These are phyloP conservation scores for Xylaria sp. DNA, from an alignment of 2,329 filamentous ascomycete genomes.

Conservation along the genomic window DNA sequence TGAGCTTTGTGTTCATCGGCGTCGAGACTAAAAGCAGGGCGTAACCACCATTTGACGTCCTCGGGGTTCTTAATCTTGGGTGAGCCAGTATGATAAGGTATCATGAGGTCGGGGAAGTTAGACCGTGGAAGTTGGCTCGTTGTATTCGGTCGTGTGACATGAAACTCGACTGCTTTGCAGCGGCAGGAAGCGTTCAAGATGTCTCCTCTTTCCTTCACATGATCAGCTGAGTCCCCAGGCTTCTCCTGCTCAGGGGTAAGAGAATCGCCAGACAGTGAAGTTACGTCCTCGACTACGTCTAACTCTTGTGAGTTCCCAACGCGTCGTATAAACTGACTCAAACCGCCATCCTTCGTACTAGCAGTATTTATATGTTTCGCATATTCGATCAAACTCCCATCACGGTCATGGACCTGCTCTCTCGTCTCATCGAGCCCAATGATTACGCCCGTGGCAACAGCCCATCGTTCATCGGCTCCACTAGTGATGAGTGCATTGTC, in stretches of 20 bases:
- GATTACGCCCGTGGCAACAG: constrained; percentile 47
- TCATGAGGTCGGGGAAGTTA: constrained; percentile 58
- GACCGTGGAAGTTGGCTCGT: constrained; percentile 52
- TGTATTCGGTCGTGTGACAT: constrained; percentile 59
- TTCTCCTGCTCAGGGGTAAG: neutral
- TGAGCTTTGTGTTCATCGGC: neutral
- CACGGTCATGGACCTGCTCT: neutral
- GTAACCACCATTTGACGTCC: constrained; percentile 66
- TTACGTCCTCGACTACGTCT: constrained; percentile 5
- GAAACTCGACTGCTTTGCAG: constrained; percentile 62
- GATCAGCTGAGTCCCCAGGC: neutral
- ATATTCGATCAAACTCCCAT: constrained; percentile 19
- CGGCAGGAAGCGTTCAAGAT: constrained; percentile 55
- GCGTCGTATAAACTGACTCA: constrained; percentile 41
- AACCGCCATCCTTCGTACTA: constrained; percentile 47
- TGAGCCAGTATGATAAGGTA: constrained; percentile 51
- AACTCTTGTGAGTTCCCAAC: constrained; percentile 9
- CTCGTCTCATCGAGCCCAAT: constrained; percentile 3
- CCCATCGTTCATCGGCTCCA: constrained; percentile 35
- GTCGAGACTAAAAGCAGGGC: constrained; percentile 32
- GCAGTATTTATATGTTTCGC: constrained; percentile 35
- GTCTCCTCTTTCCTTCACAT: constrained; percentile 16
- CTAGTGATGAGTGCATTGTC: neutral
- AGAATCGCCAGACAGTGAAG: neutral
- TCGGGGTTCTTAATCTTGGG: constrained; percentile 49